phyloP scores from a whole-genome alignment of 495 filamentous ascomycete genomes.

The Penicillium ucsense region DNA sequence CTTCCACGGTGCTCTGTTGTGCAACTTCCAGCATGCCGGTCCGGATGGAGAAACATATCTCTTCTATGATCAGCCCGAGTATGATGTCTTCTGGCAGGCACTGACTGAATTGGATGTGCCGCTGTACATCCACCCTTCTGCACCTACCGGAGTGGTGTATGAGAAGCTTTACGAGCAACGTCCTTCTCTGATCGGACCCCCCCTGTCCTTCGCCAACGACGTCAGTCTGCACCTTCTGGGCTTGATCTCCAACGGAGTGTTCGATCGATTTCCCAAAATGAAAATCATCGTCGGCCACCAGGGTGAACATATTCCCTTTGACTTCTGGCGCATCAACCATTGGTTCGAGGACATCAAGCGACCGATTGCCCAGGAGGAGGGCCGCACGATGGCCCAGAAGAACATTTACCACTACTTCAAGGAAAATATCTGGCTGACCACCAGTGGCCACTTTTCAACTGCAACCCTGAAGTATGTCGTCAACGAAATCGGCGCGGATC shows the following conservation, averaged over 20 bases:
- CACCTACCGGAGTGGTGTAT: background rate
- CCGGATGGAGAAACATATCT: background rate
- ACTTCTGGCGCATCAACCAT: slow-evolving; percentile 43
- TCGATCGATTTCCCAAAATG: slow-evolving; percentile 29
- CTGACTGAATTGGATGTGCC: slow-evolving; percentile 1
- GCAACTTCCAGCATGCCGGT: background rate
- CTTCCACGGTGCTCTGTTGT: background rate
- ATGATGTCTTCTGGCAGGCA: slow-evolving; percentile 1
- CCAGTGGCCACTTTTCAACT: slow-evolving; percentile 42
- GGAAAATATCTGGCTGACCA: slow-evolving; percentile 46
- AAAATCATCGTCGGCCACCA: slow-evolving; percentile 51
- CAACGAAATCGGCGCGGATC: slow-evolving; percentile 13
- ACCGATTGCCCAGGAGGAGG: slow-evolving; percentile 12
- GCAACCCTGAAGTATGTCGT: slow-evolving; percentile 26
- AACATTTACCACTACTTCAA: slow-evolving; percentile 40
- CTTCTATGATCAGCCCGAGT: background rate
- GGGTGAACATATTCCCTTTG: slow-evolving; percentile 48
- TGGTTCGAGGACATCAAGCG: slow-evolving; percentile 34
- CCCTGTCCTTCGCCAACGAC: slow-evolving; percentile 24
- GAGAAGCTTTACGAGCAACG: slow-evolving; percentile 19
- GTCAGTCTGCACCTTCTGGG: slow-evolving; percentile 31
- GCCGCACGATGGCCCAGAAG: slow-evolving; percentile 15
- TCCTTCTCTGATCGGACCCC: slow-evolving; percentile 21
- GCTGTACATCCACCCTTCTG: background rate
- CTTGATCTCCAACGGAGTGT: slow-evolving; percentile 31